These are phyloP conservation scores for Nissolia schottii DNA, from an alignment of 306 rosid genomes.

Conservation along the genomic window DNA sequence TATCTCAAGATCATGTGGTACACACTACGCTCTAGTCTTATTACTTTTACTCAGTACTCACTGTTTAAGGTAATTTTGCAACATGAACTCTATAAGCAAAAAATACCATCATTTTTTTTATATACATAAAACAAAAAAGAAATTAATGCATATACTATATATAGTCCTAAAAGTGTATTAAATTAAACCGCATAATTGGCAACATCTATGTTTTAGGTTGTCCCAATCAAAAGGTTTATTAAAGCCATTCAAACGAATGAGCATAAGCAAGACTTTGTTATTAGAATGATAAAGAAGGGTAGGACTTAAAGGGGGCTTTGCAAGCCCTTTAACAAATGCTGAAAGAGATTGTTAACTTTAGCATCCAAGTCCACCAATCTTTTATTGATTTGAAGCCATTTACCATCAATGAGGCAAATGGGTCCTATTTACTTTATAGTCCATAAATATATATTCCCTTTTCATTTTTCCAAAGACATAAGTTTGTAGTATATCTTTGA, in stretches of 20 bases:
- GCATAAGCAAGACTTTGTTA: neutral
- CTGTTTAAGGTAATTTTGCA: neutral
- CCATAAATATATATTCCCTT: neutral
- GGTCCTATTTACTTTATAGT: constrained; percentile 14
- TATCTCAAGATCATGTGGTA: neutral
- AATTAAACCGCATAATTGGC: neutral
- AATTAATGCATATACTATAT: neutral
- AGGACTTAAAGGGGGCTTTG: constrained; percentile 22
- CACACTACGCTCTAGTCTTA: neutral
- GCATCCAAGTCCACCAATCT: constrained; percentile 33
- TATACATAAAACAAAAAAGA: neutral
- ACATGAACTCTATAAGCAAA: neutral
- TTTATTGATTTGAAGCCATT: constrained; percentile 26
- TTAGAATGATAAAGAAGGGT: constrained; percentile 5
- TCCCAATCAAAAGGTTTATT: neutral
- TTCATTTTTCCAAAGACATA: neutral
- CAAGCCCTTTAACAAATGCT: constrained; percentile 21
- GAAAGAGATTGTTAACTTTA: constrained; percentile 35
- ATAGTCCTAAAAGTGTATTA: neutral
- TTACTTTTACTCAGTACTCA: neutral
- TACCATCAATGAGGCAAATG: constrained; percentile 19
- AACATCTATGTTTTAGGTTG: neutral
- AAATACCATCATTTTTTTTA: neutral
- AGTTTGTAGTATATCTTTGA: neutral
- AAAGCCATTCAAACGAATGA: neutral